Conservation (phyloP, 2,329 filamentous ascomycete species). For the Sclerotinia spermophila region DNA sequence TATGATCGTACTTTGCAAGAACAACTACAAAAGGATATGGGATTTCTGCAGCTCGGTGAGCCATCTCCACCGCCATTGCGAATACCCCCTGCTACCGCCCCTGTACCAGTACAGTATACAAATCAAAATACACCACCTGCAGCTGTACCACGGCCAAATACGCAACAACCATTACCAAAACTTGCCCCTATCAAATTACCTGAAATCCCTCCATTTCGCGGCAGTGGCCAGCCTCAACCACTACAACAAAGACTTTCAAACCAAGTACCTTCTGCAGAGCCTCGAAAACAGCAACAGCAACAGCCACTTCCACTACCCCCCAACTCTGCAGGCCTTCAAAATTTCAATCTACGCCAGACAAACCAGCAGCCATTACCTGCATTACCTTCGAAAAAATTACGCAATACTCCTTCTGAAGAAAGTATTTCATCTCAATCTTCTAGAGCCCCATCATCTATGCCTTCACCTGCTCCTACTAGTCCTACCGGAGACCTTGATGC, state of each 20-base stretch:
- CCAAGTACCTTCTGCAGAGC: constrained; percentile 28
- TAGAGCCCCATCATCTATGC: constrained; percentile 49
- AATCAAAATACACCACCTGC: constrained; percentile 24
- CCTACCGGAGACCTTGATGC: constrained; percentile 74
- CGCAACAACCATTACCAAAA: constrained; percentile 38
- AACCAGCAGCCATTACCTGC: constrained; percentile 35
- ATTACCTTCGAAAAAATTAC: constrained; percentile 36
- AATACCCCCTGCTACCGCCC: constrained; percentile 13
- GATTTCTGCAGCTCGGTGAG: constrained; percentile 49
- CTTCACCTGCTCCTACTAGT: constrained; percentile 53
- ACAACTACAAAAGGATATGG: constrained; percentile 61
- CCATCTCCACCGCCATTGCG: constrained; percentile 31
- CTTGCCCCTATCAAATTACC: constrained; percentile 38
- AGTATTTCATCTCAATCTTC: constrained; percentile 29
- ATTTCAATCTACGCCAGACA: constrained; percentile 30
- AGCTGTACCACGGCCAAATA: constrained; percentile 29
- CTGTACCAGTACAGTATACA: constrained; percentile 28
- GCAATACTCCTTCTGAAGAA: constrained; percentile 36
- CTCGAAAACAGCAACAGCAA: constrained; percentile 34
- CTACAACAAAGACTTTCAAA: constrained; percentile 34
- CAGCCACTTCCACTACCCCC: constrained; percentile 24
- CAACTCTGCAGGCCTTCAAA: constrained; percentile 29
- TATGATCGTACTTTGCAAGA: constrained; percentile 59
- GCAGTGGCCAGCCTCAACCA: constrained; percentile 31
- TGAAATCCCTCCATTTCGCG: constrained; percentile 39